phyloP scores from a whole-genome alignment of 495 filamentous ascomycete genomes.

The Podospora anserina region DNA sequence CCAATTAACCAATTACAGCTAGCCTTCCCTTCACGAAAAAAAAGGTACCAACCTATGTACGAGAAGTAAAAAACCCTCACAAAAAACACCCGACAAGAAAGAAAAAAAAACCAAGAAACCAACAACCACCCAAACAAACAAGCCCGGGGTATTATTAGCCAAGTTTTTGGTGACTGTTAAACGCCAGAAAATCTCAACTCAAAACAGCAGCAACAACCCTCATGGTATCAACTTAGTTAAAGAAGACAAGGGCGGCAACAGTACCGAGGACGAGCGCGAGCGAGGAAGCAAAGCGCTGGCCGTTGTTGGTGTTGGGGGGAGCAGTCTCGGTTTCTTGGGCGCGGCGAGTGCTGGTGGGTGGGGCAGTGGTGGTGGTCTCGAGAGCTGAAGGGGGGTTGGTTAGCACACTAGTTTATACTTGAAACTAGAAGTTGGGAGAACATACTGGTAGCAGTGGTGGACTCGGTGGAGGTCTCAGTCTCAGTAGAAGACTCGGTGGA shows the following conservation, averaged over 20 bases:
- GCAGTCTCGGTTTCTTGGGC: not conserved
- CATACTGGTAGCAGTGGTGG: slow-evolving; percentile 21
- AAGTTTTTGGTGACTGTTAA: not conserved
- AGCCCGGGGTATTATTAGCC: slow-evolving; percentile 1
- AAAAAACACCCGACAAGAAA: not conserved
- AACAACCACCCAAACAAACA: slow-evolving; percentile 14
- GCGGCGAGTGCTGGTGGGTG: slow-evolving; percentile 17
- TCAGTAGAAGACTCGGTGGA: slow-evolving; percentile 21
- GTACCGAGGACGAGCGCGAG: slow-evolving; percentile 37
- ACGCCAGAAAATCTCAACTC: not conserved
- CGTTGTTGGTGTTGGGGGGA: slow-evolving; percentile 28
- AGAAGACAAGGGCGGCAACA: slow-evolving; percentile 36
- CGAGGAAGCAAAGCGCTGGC: slow-evolving; percentile 35
- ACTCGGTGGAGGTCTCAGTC: slow-evolving; percentile 25
- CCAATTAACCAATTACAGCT: not conserved
- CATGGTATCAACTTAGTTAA: slow-evolving; percentile 31
- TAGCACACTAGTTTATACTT: not conserved
- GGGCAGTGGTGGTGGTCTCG: slow-evolving; percentile 12
- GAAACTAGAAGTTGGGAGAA: not conserved
- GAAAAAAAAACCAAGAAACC: not conserved
- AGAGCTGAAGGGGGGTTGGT: slow-evolving; percentile 4
- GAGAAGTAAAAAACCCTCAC: slow-evolving; percentile 17
- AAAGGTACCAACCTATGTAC: slow-evolving; percentile 21
- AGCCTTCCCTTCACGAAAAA: not conserved
- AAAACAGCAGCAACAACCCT: not conserved